These are phyloP conservation scores for Ceriops zippeliana DNA, from an alignment of 345 rosid species.

Conservation along the genomic window DNA sequence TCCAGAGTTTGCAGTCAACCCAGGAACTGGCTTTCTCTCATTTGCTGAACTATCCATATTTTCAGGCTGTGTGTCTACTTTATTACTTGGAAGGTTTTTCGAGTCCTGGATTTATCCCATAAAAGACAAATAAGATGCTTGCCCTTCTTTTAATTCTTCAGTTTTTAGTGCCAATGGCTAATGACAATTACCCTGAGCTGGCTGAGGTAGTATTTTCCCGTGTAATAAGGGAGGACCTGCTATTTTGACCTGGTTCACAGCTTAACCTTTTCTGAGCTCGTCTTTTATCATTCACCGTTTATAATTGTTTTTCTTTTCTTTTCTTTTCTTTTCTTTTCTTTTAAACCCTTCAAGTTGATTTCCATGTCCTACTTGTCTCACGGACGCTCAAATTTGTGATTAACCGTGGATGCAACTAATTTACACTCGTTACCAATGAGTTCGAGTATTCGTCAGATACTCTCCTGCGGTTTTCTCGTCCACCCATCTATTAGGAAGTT, in stretches of 20 bases:
- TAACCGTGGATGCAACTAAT: too few species aligned
- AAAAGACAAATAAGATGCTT: constrained; percentile 34
- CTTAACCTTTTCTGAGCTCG: not conserved
- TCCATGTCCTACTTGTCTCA: too few species aligned
- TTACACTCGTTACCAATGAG: too few species aligned
- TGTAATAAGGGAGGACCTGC: not conserved
- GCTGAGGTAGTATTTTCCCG: not conserved
- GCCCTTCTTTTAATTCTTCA: constrained; percentile 4
- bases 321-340: too few species aligned
- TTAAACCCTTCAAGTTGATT: too few species aligned
- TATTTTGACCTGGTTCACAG: constrained; percentile 7
- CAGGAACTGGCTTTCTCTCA: constrained; percentile 28
- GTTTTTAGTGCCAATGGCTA: not conserved
- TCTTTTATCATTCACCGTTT: not conserved
- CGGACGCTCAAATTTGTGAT: too few species aligned
- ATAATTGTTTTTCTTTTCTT: too few species aligned
- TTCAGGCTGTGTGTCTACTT: constrained; percentile 36
- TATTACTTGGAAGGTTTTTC: constrained; percentile 13
- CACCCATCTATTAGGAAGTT: too few species aligned
- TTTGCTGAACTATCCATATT: constrained; percentile 34
- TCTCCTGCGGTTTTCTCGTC: too few species aligned
- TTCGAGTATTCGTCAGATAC: too few species aligned
- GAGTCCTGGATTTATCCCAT: constrained; percentile 36
- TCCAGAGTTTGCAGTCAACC: constrained; percentile 30
- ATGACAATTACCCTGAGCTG: constrained; percentile 1